phyloP scores from a whole-genome alignment of 305 asterid species.

The Solanum hybrid region DNA sequence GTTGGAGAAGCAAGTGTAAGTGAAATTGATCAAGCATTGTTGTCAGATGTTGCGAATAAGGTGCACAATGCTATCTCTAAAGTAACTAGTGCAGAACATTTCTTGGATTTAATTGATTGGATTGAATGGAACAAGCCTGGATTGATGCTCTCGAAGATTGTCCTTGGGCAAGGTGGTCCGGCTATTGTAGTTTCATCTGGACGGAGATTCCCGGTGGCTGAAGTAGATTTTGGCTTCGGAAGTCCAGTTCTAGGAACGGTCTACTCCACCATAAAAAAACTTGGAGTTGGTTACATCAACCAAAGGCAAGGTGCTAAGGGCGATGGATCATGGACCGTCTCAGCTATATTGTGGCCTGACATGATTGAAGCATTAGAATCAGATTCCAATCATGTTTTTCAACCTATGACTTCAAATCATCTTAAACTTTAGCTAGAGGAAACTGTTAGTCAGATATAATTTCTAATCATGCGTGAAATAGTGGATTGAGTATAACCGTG shows the following conservation, averaged over 20 bases:
- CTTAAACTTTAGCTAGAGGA: conserved; percentile 6
- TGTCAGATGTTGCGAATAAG: conserved; percentile 24
- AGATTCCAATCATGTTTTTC: conserved; percentile 30
- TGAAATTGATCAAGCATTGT: conserved; percentile 16
- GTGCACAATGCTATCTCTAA: conserved; percentile 28
- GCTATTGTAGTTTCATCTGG: conserved; percentile 46
- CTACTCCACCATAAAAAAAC: conserved; percentile 35
- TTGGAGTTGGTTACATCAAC: conserved; percentile 56
- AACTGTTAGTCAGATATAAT: background rate
- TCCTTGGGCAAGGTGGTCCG: conserved; percentile 37
- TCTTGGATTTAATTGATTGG: conserved; percentile 52
- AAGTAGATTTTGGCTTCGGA: conserved; percentile 54
- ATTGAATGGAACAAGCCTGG: conserved; percentile 52
- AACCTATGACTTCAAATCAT: conserved; percentile 31
- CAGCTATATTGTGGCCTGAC: conserved; percentile 49
- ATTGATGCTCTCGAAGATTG: conserved; percentile 38
- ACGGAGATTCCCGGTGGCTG: conserved; percentile 44
- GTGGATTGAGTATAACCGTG: background rate
- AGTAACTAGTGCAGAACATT: conserved; percentile 36
- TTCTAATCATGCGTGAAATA: background rate
- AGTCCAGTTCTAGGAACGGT: conserved; percentile 45
- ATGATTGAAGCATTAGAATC: conserved; percentile 48
- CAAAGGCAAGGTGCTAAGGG: conserved; percentile 35
- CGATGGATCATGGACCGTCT: conserved; percentile 51
- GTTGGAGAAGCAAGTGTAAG: conserved; percentile 23